phyloP scores from a whole-genome alignment of 805 yeast genomes.

The Starmerella apis region DNA sequence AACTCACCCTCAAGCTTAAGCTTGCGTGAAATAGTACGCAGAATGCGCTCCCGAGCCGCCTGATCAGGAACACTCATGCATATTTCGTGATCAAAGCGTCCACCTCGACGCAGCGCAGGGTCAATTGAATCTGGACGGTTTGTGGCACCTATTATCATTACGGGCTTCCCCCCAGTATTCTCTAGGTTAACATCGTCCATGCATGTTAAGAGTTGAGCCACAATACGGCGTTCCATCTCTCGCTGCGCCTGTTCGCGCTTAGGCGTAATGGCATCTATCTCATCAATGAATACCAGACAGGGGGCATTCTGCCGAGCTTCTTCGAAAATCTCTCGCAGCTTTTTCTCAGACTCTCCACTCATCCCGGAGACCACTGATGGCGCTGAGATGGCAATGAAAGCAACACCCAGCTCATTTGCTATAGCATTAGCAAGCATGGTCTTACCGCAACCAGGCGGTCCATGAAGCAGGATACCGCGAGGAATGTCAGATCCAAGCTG shows the following conservation, averaged over 20 bases:
- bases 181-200: slow-evolving; percentile 87
- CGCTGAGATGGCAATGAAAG: slow-evolving; percentile 82
- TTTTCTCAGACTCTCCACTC: slow-evolving; percentile 98
- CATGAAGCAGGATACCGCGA: slow-evolving; percentile 84
- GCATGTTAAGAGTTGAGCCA: slow-evolving; percentile 85
- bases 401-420: slow-evolving; percentile 90
- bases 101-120: slow-evolving; percentile 90
- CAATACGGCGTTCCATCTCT: slow-evolving; percentile 95
- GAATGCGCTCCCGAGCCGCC: slow-evolving; percentile 60
- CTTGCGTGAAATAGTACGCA: slow-evolving; percentile 58
- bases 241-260: slow-evolving; percentile 96
- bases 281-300: slow-evolving; percentile 85
- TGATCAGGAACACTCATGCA: slow-evolving; percentile 93
- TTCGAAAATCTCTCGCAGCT: slow-evolving; percentile 81
- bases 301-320: slow-evolving; percentile 89
- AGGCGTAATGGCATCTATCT: slow-evolving; percentile 96
- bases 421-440: slow-evolving; percentile 92
- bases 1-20: slow-evolving; percentile 59
- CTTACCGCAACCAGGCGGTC: slow-evolving; percentile 99
- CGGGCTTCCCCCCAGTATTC: slow-evolving; percentile 86
- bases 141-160: slow-evolving; percentile 90
- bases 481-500: slow-evolving; percentile 93
- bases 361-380: slow-evolving; percentile 96
- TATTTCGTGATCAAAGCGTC: slow-evolving; percentile 91
- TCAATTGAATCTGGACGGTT: slow-evolving; percentile 93